Evolutionary conservation across 176 grass and related monocot genomes (phyloP), one percentile per base, ranked within the genome.

Genomic region (Puccinellia tenuiflora): DNA sequence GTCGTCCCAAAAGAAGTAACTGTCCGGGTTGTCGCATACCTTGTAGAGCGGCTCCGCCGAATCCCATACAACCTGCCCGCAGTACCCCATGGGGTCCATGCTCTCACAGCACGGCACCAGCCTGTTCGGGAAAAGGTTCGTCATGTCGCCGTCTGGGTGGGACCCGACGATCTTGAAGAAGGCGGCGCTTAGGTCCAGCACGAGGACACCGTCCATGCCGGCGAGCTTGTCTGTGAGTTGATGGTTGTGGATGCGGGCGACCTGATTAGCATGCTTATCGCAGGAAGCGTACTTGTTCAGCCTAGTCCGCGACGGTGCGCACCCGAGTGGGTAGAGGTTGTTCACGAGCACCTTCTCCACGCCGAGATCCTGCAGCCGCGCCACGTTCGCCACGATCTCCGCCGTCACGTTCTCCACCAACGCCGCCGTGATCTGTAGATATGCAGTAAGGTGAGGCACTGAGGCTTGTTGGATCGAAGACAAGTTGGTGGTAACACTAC

Each of bases 1-100:
- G 3, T 25, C 22, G 53, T 91, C 89, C 42, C 77, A 91, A 70
- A 73, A 91, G 71, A 88, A 88, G 77, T 81, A 54, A 7, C 29
- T 10, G 3, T 62, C 40, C 0, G 85, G 81, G 4, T 54, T 30
- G 0, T 20, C 8, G 70, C 89, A 87, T 2, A 80, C 0, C 6
- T 3, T 46, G 70, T 56, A 82, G 15, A 21, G 15, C 6, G 15
- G 29, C 0, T 33, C 29, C 0, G 33, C 61, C 15, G 15, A 0
- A 6, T 64, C 61, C 7, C n/a, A n/a, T n/a, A n/a, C n/a, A n/a
- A 66, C 17, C 31, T 66, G 30, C 17, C 63, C 63, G 31, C 63
- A 68, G 64, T n/a, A 68, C 0, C 34, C 64, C 18, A n/a, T 68
- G 33, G 33, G 34, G 20, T 68, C 64, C n/a, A n/a, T n/a, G n/a